These are phyloP conservation scores for Starmerella apicola DNA, from an alignment of 805 yeast genomes.

Conservation along the genomic window DNA sequence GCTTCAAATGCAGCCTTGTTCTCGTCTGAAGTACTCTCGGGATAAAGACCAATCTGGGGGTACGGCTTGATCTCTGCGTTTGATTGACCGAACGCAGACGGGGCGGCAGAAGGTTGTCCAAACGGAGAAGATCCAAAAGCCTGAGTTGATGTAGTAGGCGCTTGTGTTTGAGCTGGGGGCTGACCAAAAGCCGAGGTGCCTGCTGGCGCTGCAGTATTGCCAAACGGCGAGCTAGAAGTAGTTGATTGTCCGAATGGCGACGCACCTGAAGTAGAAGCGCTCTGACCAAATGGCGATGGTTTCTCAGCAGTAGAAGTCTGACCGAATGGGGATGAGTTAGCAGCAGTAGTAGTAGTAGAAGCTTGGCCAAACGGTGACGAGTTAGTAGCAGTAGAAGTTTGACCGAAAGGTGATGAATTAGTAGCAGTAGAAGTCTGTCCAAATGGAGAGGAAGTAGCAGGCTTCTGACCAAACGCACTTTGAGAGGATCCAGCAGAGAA, in stretches of 20 bases:
- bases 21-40: slow-evolving; percentile 34
- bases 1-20: slow-evolving; percentile 36
- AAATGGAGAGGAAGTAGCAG: slow-evolving; percentile 1
- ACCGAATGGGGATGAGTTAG: slow-evolving; percentile 5
- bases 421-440: not conserved
- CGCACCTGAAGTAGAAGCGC: not conserved
- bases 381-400: not conserved
- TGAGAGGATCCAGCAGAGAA: not conserved
- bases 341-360: not conserved
- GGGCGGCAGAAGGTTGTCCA: not conserved
- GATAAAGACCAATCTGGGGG: slow-evolving; percentile 27
- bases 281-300: slow-evolving; percentile 1
- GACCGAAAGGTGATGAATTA: slow-evolving; percentile 1
- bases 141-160: slow-evolving; percentile 1
- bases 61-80: slow-evolving; percentile 18
- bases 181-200: slow-evolving; percentile 1
- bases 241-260: slow-evolving; percentile 7
- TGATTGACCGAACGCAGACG: not conserved
- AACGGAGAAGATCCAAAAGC: not conserved
- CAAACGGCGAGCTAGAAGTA: slow-evolving; percentile 3
- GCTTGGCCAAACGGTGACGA: not conserved
- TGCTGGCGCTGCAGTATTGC: slow-evolving; percentile 1
- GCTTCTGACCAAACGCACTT: not conserved
- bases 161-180: not conserved
- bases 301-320: not conserved